Evolutionary conservation across 108 stramenopile species (phyloP).

Genomic region (Skeletonema grethae): DNA sequence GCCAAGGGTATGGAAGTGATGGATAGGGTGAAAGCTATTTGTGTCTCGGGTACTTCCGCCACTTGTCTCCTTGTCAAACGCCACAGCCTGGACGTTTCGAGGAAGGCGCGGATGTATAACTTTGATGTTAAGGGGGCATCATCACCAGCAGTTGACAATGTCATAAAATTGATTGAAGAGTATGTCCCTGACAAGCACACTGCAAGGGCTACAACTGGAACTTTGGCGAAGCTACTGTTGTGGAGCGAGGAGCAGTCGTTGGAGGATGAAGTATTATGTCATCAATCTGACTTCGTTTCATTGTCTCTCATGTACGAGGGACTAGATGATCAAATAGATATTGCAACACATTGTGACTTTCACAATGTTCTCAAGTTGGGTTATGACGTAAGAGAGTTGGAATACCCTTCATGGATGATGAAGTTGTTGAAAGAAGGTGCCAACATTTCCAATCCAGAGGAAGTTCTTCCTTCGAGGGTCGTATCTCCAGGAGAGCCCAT

Average conservation of each 20-base stretch:
- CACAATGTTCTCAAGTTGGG: constrained; percentile 94
- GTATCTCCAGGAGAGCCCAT: constrained; percentile 76
- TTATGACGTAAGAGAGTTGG: constrained; percentile 79
- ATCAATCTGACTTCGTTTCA: constrained; percentile 94
- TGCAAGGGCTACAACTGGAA: constrained; percentile 76
- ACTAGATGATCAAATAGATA: constrained; percentile 17
- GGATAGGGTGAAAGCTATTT: constrained; percentile 61
- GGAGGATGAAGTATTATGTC: constrained; percentile 62
- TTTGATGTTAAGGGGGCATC: constrained; percentile 52
- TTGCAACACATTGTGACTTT: constrained; percentile 73
- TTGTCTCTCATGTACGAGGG: constrained; percentile 55
- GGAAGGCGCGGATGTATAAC: constrained; percentile 75
- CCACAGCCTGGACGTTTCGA: constrained; percentile 45
- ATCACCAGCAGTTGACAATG: constrained; percentile 32
- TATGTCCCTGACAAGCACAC: constrained; percentile 83
- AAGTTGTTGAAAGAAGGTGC: constrained; percentile 58
- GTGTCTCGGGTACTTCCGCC: constrained; percentile 84
- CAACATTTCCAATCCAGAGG: constrained; percentile 37
- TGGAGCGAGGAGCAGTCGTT: constrained; percentile 83
- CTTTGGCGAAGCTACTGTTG: constrained; percentile 88
- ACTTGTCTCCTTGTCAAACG: constrained; percentile 65
- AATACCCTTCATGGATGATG: constrained; percentile 77
- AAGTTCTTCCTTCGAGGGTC: constrained; percentile 60
- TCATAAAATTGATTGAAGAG: constrained; percentile 62
- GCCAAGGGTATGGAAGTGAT: constrained; percentile 38